Evolutionary conservation across 495 filamentous ascomycete species (phyloP).

Genomic region (Penicillium samsonianum): DNA sequence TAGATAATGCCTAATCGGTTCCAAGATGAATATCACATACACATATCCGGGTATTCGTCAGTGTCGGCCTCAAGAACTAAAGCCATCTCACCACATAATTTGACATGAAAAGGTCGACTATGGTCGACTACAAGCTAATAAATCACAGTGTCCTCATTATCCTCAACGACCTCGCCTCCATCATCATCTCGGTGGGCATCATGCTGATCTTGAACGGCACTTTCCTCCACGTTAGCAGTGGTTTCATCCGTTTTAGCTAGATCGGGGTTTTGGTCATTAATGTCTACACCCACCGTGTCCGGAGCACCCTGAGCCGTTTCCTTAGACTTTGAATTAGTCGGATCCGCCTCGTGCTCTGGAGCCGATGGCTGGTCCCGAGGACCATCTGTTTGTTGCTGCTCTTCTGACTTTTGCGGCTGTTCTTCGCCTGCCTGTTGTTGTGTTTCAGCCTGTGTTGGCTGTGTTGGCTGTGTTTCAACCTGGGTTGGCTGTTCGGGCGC

Average conservation of each 20-base stretch:
- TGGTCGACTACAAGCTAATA: constrained; percentile 56
- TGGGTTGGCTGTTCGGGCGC: constrained; percentile 10
- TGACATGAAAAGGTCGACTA: background rate
- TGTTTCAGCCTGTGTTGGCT: constrained; percentile 1
- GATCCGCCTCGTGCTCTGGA: constrained; percentile 19
- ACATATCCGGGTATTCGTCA: constrained; percentile 3
- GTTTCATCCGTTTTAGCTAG: constrained; percentile 16
- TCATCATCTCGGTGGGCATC: constrained; percentile 55
- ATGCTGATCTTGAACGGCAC: constrained; percentile 23
- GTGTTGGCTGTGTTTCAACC: background rate
- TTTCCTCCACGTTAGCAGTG: constrained; percentile 21
- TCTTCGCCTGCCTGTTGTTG: constrained; percentile 16
- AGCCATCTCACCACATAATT: background rate
- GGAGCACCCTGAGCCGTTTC: constrained; percentile 22
- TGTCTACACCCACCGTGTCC: constrained; percentile 35
- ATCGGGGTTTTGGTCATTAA: constrained; percentile 25
- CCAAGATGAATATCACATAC: background rate
- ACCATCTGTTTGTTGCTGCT: constrained; percentile 4
- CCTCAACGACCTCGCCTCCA: constrained; percentile 70
- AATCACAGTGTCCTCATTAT: constrained; percentile 82
- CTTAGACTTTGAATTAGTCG: constrained; percentile 16
- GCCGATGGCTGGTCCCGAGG: constrained; percentile 16
- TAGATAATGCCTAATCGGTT: background rate
- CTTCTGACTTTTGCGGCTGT: constrained; percentile 12
- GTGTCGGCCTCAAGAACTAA: background rate